phyloP scores from a whole-genome alignment of 768 basidiomycete species.

The Podaxis mareebaensis region DNA sequence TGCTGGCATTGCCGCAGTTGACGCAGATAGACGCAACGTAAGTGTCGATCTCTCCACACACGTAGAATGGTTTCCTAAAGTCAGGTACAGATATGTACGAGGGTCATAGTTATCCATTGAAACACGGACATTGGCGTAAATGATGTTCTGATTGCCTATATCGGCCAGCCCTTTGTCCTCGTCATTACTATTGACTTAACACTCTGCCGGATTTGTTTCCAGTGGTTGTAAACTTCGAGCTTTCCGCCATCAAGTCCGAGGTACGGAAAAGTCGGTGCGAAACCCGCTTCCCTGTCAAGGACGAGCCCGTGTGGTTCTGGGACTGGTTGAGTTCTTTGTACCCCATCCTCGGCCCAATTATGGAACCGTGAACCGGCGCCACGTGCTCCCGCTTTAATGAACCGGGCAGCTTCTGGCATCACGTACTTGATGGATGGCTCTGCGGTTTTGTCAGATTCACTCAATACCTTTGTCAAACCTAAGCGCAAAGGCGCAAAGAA shows the following conservation, averaged over 20 bases:
- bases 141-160: background rate
- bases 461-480: background rate
- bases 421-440: background rate
- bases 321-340: background rate
- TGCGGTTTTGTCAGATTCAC: background rate
- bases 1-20: conserved; percentile 83
- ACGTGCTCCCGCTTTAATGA: background rate
- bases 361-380: background rate
- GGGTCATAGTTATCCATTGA: background rate
- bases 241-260: background rate
- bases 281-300: background rate
- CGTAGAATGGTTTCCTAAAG: background rate
- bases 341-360: background rate
- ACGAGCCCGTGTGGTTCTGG: background rate
- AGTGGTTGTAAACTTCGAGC: background rate
- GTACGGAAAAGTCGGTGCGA: background rate
- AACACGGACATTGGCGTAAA: background rate
- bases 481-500: background rate
- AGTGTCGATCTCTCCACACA: conserved; percentile 32
- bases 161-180: conserved; percentile 5
- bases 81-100: conserved; percentile 11
- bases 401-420: background rate
- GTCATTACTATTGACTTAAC: background rate
- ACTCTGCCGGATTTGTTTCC: background rate
- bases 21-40: conserved; percentile 96